Percentiles rank a stretch among this genome's conserved stretches.
Conservation (phyloP, 116 monocot species). For the Iris pallida region DNA sequence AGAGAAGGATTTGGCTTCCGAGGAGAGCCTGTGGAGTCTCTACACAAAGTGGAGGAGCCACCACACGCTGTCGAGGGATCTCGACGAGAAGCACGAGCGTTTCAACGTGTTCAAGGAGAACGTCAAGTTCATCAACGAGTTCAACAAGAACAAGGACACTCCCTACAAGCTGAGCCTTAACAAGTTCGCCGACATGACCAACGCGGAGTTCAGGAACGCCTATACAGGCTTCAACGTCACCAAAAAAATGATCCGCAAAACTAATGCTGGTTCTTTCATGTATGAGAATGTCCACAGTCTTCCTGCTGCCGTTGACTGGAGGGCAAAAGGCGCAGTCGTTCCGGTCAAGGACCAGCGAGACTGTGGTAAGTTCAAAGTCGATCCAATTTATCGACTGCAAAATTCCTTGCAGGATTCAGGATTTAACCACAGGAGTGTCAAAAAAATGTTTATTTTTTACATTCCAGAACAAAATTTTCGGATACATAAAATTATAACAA, state of each 20-base stretch:
- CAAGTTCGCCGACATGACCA: slow-evolving; percentile 39
- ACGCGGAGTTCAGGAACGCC: slow-evolving; percentile 25
- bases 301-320: slow-evolving; percentile 30
- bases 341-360: slow-evolving; percentile 39
- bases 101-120: slow-evolving; percentile 49
- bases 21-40: slow-evolving; percentile 33
- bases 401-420: no score
- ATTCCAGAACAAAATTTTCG: no score
- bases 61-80: slow-evolving; percentile 25
- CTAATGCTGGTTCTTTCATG: not conserved
- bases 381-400: no score
- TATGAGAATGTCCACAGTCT: not conserved
- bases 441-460: no score
- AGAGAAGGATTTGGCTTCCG: slow-evolving; percentile 29
- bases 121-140: slow-evolving; percentile 31
- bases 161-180: slow-evolving; percentile 43
- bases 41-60: slow-evolving; percentile 41
- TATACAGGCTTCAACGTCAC: slow-evolving; percentile 25
- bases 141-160: slow-evolving; percentile 23
- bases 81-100: slow-evolving; percentile 22
- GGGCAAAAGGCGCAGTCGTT: slow-evolving; percentile 29
- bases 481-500: no score
- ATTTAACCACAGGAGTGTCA: no score
- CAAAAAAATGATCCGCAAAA: not conserved
- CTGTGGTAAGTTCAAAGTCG: slow-evolving; percentile 11